Evolutionary conservation across 2,329 filamentous ascomycete genomes (phyloP).

Genomic region (Scolecobasidium constrictum): DNA sequence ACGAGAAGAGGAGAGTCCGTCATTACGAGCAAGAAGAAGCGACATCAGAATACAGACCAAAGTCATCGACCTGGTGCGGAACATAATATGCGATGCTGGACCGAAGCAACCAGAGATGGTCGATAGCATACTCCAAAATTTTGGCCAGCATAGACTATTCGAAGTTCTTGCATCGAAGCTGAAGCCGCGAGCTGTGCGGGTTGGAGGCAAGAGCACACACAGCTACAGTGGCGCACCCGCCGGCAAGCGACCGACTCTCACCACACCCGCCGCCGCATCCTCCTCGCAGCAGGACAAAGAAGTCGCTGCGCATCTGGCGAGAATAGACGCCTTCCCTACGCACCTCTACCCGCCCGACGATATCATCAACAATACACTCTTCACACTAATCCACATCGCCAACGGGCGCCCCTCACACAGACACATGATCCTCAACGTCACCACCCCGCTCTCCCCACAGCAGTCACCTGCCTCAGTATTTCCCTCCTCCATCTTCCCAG

Average conservation of each 20-base stretch:
- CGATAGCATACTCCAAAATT: conserved; percentile 64
- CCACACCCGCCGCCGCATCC: conserved; percentile 28
- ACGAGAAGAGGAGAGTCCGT: conserved; percentile 57
- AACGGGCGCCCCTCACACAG: conserved; percentile 71
- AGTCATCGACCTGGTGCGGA: conserved; percentile 78
- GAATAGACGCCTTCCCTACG: conserved; percentile 22
- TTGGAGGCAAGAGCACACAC: neutral
- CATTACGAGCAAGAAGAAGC: conserved; percentile 59
- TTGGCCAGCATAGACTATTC: conserved; percentile 71
- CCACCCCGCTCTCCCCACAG: conserved; percentile 42
- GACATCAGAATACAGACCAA: conserved; percentile 85
- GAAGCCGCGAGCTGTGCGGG: conserved; percentile 36
- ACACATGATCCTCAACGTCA: conserved; percentile 39
- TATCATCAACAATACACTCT: conserved; percentile 68
- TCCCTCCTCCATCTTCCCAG: neutral
- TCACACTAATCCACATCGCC: conserved; percentile 78
- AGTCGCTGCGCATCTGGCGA: neutral
- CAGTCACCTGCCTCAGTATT: conserved; percentile 55
- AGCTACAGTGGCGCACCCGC: neutral
- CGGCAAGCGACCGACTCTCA: conserved; percentile 19
- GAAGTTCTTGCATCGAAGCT: conserved; percentile 72
- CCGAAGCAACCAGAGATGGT: conserved; percentile 55
- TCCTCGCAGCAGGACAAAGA: neutral
- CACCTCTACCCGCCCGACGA: conserved; percentile 31
- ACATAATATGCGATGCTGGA: conserved; percentile 62